These are phyloP conservation scores for Heritiera fomes DNA, from an alignment of 345 rosid genomes.

Conservation along the genomic window DNA sequence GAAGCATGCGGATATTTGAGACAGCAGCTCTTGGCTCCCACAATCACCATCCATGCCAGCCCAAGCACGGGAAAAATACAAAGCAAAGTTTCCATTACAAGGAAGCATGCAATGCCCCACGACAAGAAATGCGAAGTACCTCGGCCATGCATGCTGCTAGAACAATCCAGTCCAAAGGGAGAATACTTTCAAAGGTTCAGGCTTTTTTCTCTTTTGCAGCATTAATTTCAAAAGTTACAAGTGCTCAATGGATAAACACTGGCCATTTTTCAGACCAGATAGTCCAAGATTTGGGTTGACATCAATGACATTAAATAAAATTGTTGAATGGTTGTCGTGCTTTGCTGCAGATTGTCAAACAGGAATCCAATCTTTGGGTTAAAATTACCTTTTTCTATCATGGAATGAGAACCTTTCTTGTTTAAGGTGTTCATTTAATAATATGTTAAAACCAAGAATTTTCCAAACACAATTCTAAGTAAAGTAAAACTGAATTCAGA, in stretches of 20 bases:
- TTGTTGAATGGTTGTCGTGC: neutral
- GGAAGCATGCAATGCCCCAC: neutral
- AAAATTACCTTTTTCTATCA: neutral
- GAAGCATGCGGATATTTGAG: conserved; percentile 5
- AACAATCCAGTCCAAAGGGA: neutral
- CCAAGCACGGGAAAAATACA: neutral
- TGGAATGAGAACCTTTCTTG: too few species aligned
- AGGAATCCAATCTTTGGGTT: neutral
- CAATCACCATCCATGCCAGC: neutral
- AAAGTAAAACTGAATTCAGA: neutral
- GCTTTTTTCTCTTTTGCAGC: neutral
- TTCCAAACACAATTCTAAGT: too few species aligned
- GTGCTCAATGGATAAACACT: conserved; percentile 4
- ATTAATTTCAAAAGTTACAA: neutral
- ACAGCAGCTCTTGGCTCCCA: conserved; percentile 1
- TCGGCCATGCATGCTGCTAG: neutral
- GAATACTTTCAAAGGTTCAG: conserved; percentile 4
- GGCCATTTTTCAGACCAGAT: neutral
- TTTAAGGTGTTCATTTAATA: too few species aligned
- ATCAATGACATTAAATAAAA: neutral
- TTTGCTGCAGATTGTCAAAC: conserved; percentile 6
- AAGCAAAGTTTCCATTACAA: neutral
- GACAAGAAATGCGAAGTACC: neutral
- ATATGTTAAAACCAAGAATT: too few species aligned
- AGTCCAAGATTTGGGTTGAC: neutral